These are phyloP conservation scores for Sporothrix protearum DNA, from an alignment of 2,329 filamentous ascomycete species.

Conservation along the genomic window DNA sequence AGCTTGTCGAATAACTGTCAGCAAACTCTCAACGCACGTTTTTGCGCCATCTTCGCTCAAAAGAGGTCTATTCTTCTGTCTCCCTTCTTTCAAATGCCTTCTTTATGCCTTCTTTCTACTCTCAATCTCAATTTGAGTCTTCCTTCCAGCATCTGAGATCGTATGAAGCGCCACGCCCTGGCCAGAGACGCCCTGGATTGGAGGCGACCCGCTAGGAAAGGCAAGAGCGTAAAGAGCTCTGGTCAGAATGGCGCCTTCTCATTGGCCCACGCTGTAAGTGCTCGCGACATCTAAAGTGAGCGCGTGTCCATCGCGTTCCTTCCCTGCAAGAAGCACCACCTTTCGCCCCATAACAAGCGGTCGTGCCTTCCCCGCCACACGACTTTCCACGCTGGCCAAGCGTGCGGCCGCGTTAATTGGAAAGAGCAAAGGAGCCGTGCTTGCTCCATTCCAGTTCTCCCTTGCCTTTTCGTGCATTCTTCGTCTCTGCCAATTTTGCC, in stretches of 20 bases:
- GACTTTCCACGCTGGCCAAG: constrained; percentile 19
- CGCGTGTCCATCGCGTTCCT: constrained; percentile 27
- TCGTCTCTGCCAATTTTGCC: not conserved
- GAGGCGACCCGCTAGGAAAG: not conserved
- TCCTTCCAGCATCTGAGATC: not conserved
- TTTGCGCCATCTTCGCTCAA: too few relatives aligned
- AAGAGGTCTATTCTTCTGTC: not conserved
- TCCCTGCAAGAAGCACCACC: not conserved
- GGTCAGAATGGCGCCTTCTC: not conserved
- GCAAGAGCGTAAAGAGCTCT: constrained; percentile 11
- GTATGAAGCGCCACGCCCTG: not conserved
- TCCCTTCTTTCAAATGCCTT: not conserved
- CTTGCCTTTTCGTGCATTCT: constrained; percentile 10
- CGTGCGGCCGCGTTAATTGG: constrained; percentile 23
- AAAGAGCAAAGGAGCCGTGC: constrained; percentile 6
- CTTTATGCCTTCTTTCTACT: not conserved
- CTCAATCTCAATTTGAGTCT: not conserved
- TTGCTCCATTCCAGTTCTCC: not conserved
- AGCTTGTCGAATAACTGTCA: not conserved
- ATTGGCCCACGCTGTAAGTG: constrained; percentile 22
- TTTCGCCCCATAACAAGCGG: constrained; percentile 21
- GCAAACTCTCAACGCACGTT: not conserved
- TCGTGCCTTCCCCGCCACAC: constrained; percentile 29
- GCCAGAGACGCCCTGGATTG: not conserved
- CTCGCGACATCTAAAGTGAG: constrained; percentile 22